Conservation (phyloP, 208 protist species). For the Crithidia mellificae region DNA sequence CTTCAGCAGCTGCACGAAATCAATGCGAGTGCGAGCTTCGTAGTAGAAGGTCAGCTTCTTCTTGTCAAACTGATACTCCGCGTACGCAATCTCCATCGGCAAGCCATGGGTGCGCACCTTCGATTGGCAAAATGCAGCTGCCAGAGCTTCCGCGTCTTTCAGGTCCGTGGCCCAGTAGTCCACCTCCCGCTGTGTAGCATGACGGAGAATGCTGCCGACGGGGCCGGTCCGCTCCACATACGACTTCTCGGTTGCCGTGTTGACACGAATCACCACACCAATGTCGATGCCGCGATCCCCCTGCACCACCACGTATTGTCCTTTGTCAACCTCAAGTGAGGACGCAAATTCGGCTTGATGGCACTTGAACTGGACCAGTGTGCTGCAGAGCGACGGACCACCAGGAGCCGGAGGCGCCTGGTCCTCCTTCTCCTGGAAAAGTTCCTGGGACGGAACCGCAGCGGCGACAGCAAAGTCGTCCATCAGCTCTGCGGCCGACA, state of each 20-base stretch:
- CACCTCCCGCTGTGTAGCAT: conserved; percentile 85
- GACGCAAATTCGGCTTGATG: conserved; percentile 80
- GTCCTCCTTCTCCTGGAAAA: conserved; percentile 49
- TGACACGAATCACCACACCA: conserved; percentile 81
- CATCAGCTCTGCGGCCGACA: conserved; percentile 24
- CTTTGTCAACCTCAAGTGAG: conserved; percentile 51
- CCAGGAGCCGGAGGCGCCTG: conserved; percentile 30
- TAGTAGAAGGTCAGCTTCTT: conserved; percentile 94
- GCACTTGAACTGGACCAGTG: conserved; percentile 89
- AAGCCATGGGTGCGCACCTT: conserved; percentile 61
- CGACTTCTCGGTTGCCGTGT: conserved; percentile 42
- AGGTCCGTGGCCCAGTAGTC: conserved; percentile 85
- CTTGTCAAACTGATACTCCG: conserved; percentile 92
- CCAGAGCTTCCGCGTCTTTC: conserved; percentile 76
- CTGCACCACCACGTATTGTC: conserved; percentile 87
- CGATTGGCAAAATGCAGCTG: conserved; percentile 66
- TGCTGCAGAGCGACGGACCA: conserved; percentile 43
- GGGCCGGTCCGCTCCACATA: conserved; percentile 67
- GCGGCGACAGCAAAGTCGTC: neutral
- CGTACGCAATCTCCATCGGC: conserved; percentile 83
- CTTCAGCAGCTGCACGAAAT: conserved; percentile 85
- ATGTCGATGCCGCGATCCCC: conserved; percentile 91
- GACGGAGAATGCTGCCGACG: conserved; percentile 59
- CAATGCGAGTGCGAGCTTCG: conserved; percentile 64
- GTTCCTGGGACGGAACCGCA: conserved; percentile 31